phyloP scores from a whole-genome alignment of 2,329 filamentous ascomycete genomes.

The Colletotrichum tofieldiae region DNA sequence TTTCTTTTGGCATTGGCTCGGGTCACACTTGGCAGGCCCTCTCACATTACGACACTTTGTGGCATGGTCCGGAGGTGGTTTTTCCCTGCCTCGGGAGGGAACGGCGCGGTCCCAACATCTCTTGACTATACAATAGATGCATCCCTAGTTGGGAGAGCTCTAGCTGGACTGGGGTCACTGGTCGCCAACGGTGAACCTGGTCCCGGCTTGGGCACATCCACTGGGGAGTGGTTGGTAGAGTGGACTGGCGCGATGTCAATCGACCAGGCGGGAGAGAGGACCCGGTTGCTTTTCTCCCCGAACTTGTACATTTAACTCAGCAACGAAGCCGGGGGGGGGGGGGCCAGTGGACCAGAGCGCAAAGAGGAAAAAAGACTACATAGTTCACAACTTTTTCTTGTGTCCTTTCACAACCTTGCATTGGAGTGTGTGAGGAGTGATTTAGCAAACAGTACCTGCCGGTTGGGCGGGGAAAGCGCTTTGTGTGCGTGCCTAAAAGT shows the following conservation, averaged over 20 bases:
- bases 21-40: conserved; percentile 22
- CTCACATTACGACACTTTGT: conserved; percentile 4
- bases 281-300: conserved; percentile 26
- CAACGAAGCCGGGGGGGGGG: conserved; percentile 10
- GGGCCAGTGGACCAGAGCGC: conserved; percentile 30
- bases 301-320: conserved; percentile 43
- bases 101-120: conserved; percentile 5
- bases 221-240: not conserved
- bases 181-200: conserved; percentile 40
- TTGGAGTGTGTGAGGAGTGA: not conserved
- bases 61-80: not conserved
- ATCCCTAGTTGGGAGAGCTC: not conserved
- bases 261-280: conserved; percentile 1
- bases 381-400: conserved; percentile 17
- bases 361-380: conserved; percentile 23
- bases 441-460: too few species aligned
- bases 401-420: not conserved
- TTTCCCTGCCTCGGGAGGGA: conserved; percentile 1
- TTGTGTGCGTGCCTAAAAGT: not conserved
- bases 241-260: conserved; percentile 12
- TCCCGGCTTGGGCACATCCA: not conserved
- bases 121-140: not conserved
- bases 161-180: conserved; percentile 7
- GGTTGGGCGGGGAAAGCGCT: not conserved
- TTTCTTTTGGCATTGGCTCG: conserved; percentile 29